Base-by-base conservation (phyloP, 352 stramenopile species). In the Phytopythium litorale region DNA sequence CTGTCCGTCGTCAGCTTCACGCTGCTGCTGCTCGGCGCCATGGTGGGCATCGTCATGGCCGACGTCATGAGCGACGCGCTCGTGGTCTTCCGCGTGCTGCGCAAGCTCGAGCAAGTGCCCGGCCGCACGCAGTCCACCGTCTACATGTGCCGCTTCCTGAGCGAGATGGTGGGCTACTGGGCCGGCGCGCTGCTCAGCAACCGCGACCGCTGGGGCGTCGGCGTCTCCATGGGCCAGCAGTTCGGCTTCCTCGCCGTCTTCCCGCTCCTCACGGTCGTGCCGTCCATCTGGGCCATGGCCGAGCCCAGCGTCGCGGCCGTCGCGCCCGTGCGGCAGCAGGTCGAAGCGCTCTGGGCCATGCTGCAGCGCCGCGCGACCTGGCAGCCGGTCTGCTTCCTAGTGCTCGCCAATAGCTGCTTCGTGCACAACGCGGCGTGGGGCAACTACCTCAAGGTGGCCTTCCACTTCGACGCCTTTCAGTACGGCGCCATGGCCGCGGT, bases 41-140 rank as follows among this genome's bases (percentile, higher is more conserved):
- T 88, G 65, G 63, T 89, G 25, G 85, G 83, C 12, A 84, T 90
- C 28, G 84, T 92, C 23, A 89, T 94, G 75, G 78, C 81, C 8
- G 85, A 94, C 65, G 85, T 94, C 54, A 94, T 94, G 83, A 77
- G 76, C 48, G 85, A 94, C 61, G 83, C 76, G 35, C 66, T 92
- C 15, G 79, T 94, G 18, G 78, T 79, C 3, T 79, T 79, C 56
- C 79, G 79, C 5, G 83, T 91, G 33, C 69, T 92, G 43, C 55
- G 43, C 21, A 70, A 75, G 40, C 67, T 79, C 8, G 77, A 88
- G 25, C 25, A 55, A 7, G 63, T 70, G 11, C 67, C 69, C 0
- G 81, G 83, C 3, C 70, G 81, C 21, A 54, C 79, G 2, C 85
- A 92, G 68, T 83, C 78, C n/a, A 75, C 68, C 1, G 84, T 92